Base-by-base conservation (phyloP, 169 alveolate species). In the Cryptosporidium sp. region DNA sequence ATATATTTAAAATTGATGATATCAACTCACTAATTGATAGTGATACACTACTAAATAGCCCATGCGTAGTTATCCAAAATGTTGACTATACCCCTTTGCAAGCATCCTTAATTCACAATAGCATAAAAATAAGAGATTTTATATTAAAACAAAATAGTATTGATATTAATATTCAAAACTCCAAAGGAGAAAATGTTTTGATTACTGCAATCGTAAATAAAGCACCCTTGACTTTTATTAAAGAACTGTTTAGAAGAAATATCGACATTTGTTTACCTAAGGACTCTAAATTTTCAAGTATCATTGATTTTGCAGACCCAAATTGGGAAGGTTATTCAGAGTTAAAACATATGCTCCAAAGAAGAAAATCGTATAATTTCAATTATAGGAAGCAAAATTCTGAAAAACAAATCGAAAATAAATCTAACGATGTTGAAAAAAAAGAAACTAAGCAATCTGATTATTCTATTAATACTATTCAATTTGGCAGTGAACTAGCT, bases 271-370 rank as follows among this genome's bases (percentile, higher is more conserved):
- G 65, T 29, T n/a, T 73, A 33, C 86, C 71, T 23, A 56, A 73
- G 56, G 61, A 73, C 18, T 73, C 71, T 21, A 53, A 37, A 10
- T 16, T 53, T 53, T 29, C 86, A 6, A 37, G 61, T 12, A 21
- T 73, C 3, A 9, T 73, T 5, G 86, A 73, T 37, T 56, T 35
- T 31, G 86, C 71, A 23, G 86, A 58, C 44, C 86, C 86, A 12
- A 3, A 26, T 14, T 73, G 70, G 70, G 86, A 73, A 58, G 71
- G 71, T 2, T 73, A 73, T 60, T 58, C 71, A 9, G 86, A 73
- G 18, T 60, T 73, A 73, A 56, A 14, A 3, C 86, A 60, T 58
- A 60, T 60, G 53, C 3, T 58, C 29, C 60, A 73, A 60, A 53
- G 58, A 56, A 56, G 67, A 21, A 26, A 8, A 56, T 56, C 39